Percentiles rank a stretch among this genome's conserved stretches.
Evolutionary conservation across 768 basidiomycete genomes (phyloP).

Genomic region (Suillus weaverae): DNA sequence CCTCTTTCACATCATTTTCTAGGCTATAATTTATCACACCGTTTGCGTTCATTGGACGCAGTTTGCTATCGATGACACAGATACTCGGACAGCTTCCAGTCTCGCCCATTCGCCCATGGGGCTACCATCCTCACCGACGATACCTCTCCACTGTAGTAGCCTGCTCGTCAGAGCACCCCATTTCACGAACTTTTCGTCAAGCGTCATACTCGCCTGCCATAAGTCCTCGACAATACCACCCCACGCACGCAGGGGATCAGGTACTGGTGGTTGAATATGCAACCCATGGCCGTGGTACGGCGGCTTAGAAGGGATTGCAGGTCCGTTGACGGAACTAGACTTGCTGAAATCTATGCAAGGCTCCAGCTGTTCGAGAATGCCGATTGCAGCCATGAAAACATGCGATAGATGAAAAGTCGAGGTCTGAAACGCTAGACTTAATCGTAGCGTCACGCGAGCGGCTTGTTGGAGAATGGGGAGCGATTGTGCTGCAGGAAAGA

Average conservation of each 20-base stretch:
- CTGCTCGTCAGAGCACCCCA: slow-evolving; percentile 58
- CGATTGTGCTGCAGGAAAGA: slow-evolving; percentile 17
- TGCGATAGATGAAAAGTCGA: slow-evolving; percentile 25
- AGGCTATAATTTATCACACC: background rate
- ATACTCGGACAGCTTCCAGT: slow-evolving; percentile 30
- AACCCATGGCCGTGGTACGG: slow-evolving; percentile 38
- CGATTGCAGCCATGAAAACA: slow-evolving; percentile 32
- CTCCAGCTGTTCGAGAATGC: slow-evolving; percentile 33
- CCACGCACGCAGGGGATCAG: slow-evolving; percentile 43
- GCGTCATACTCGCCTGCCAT: slow-evolving; percentile 26
- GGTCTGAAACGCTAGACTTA: slow-evolving; percentile 35
- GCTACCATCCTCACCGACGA: slow-evolving; percentile 39
- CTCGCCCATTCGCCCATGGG: slow-evolving; percentile 59
- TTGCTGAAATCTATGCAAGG: background rate
- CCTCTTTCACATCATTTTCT: background rate
- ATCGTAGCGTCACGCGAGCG: slow-evolving; percentile 35
- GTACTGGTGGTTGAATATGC: slow-evolving; percentile 32
- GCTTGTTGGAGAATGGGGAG: slow-evolving; percentile 23
- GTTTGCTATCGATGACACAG: background rate
- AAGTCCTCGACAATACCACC: slow-evolving; percentile 53
- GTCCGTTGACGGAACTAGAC: background rate
- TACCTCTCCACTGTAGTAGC: slow-evolving; percentile 55
- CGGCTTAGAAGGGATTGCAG: slow-evolving; percentile 17
- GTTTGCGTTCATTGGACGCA: background rate
- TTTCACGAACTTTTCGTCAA: slow-evolving; percentile 29